phyloP scores from a whole-genome alignment of 352 stramenopile species.

The Globisporangium spiculum region DNA sequence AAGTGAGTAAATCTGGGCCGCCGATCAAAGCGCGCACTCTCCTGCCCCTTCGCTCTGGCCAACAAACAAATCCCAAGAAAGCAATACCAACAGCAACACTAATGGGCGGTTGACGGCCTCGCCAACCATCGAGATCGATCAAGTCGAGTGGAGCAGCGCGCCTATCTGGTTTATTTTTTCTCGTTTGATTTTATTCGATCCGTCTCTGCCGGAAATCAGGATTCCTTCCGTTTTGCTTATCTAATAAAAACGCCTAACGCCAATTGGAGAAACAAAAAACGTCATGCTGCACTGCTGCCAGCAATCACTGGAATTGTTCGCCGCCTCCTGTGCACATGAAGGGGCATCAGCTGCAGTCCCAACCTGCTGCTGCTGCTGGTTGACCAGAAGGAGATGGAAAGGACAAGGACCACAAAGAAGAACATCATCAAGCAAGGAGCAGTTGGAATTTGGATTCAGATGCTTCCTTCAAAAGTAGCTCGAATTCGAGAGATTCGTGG shows the following conservation, averaged over 20 bases:
- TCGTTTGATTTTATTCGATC: not conserved
- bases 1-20: not conserved
- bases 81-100: not conserved
- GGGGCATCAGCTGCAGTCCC: not conserved
- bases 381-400: not conserved
- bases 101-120: not conserved
- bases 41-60: not conserved
- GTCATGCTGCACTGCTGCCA: conserved; percentile 1
- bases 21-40: not conserved
- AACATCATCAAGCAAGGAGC: not conserved
- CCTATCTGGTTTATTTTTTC: not conserved
- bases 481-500: not conserved
- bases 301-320: not conserved
- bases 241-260: not conserved
- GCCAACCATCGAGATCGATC: not conserved
- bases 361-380: not conserved
- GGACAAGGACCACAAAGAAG: not conserved
- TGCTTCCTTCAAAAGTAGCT: not conserved
- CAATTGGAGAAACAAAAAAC: not conserved
- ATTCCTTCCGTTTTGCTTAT: not conserved
- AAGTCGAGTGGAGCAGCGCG: not conserved
- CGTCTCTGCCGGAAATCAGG: conserved; percentile 7
- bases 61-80: not conserved
- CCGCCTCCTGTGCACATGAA: not conserved
- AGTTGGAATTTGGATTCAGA: not conserved